Base-by-base conservation (phyloP, 2,329 filamentous ascomycete species). In the Diaporthe destruens region DNA sequence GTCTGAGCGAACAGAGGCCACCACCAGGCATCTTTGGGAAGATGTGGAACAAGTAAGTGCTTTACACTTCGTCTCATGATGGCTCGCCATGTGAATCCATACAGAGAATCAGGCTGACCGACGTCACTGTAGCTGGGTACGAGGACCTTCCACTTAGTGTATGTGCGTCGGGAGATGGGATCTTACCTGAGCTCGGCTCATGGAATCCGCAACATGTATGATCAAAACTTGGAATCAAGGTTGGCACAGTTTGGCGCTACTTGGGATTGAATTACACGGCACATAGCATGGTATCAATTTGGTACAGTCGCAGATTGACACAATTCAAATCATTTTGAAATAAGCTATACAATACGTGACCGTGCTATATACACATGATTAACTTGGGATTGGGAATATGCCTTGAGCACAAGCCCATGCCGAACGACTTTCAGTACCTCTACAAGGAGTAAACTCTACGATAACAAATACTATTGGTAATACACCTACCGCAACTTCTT, bases 31-130 rank as follows among this genome's bases (percentile, higher is more conserved):
- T 90, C 74, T 81, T 90, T 67, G 86, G 86, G 69, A 82, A 85
- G 74, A 84, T 89, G 82, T 90, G 89, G 86, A 84, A 89, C 76
- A 89, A 85, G 88, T 90, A 80, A 69, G 86, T 39, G 11, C 2
- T 12, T 39, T 39, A 12, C 12, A 4, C 9, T 7, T 2, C 9
- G 11, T 12, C 36, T 11, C 36, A 39, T 39, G 36, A 12, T 39
- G 12, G 36, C 18, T 18, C 4, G 39, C 39, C 39, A 42, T 6
- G 39, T 42, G 16, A 16, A 3, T 5, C 20, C 18, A 18, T 47
- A 8, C 1, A 16, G 6, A 12, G 25, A 29, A 34, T 8, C 0
- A 34, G 4, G 25, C 39, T 63, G 6, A 63, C 5, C 8, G n/a
- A 2, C 1, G 1, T 9, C 7, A 1, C 14, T 7, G 6, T 25